Evolutionary conservation across 331 rosid species (phyloP).

Genomic region (Quercus tomentella): DNA sequence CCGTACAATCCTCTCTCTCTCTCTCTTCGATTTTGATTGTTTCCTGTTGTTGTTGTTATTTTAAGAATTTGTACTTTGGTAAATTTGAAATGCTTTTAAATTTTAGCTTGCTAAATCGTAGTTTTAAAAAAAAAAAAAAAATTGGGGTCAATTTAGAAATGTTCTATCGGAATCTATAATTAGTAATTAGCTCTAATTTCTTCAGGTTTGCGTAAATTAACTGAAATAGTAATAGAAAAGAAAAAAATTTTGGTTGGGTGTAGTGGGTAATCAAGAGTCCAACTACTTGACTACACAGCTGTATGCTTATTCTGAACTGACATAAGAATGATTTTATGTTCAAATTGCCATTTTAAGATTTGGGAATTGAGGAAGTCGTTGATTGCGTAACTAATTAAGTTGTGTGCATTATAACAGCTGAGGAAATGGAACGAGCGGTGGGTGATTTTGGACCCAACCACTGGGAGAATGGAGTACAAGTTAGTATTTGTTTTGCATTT

Average conservation of each 20-base stretch:
- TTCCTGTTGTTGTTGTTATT: neutral
- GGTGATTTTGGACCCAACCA: constrained; percentile 92
- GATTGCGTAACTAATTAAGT: neutral
- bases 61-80: neutral
- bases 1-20: constrained; percentile 43
- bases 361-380: neutral
- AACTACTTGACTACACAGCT: neutral
- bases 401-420: constrained; percentile 42
- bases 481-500: constrained; percentile 26
- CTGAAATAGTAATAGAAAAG: neutral
- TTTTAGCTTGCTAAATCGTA: neutral
- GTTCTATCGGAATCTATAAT: neutral
- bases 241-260: neutral
- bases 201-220: neutral
- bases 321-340: neutral
- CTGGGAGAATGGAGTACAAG: constrained; percentile 99
- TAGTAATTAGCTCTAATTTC: neutral
- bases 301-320: neutral
- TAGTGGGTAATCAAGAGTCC: neutral
- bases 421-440: constrained; percentile 98
- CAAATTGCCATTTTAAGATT: neutral
- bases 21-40: neutral
- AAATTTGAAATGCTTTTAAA: neutral
- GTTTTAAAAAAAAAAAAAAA: neutral
- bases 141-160: neutral